Evolutionary conservation across 176 grass and related monocot species (phyloP), one percentile per base, ranked within the genome.

Genomic region (Pontederia crassipes): DNA sequence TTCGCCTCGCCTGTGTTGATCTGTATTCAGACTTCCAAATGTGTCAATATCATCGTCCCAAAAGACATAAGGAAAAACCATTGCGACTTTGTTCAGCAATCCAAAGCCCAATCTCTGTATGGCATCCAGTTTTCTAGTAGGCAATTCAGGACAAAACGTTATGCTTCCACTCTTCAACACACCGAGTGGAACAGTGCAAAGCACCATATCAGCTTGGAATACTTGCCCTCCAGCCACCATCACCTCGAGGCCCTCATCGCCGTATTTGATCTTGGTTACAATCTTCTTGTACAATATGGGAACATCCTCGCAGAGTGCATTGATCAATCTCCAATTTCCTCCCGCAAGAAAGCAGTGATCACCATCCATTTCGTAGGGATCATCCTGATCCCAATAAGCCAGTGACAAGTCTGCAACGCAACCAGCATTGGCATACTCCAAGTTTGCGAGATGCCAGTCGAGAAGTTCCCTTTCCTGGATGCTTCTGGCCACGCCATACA

Each of bases 301-400:
- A 6, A 96, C 78, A 48, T 84, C 92, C 8, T 90, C 87, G 15
- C 76, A 88, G 60, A 96, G 63, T 0, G 87, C 83, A 9, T 80
- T 71, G 52, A 96, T 69, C 4, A 96, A 74, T 60, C 81, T 75
- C 1, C 72, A 78, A 61, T 96, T 96, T 17, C 92, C 91, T 46
- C 92, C 92, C 1, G 92, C 87, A 18, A 96, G 72, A 53, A 96
- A 86, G 76, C 92, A 96, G 78, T 96, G 92, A 12, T 96, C 92
- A 35, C 87, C 91, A 12, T 81, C 78, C 92, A 96, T 96, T 81
- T 96, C 92, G 64, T 80, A 88, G 10, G 76, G 80, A 68, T 96
- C 92, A 13, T 96, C 92, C 61, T 96, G 92, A 66, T 96, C 92
- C 92, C 92, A 96, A 16, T 96, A 45, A 0, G 78, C 86, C 4